phyloP scores from a whole-genome alignment of 2,329 filamentous ascomycete species.

The Pseudocercospora vitis region DNA sequence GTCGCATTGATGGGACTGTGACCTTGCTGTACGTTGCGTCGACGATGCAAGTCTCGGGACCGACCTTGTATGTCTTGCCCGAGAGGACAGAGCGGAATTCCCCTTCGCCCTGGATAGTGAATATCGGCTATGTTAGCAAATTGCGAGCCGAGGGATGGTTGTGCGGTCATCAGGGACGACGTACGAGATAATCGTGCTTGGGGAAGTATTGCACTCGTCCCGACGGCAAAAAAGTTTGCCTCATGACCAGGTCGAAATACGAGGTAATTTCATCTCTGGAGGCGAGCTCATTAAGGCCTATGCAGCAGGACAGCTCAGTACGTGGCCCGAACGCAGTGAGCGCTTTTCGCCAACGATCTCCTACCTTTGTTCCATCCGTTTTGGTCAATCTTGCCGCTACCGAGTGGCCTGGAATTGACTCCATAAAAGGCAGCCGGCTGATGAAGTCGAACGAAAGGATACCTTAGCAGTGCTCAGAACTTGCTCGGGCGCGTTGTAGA shows the following conservation, averaged over 20 bases:
- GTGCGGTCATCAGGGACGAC: neutral
- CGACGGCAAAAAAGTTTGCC: conserved; percentile 23
- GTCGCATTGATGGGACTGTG: conserved; percentile 23
- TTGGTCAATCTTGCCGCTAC: conserved; percentile 20
- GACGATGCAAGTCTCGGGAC: conserved; percentile 18
- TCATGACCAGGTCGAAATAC: conserved; percentile 24
- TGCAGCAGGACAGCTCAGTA: too few relatives aligned
- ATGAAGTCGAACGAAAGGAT: conserved; percentile 27
- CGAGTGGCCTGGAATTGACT: conserved; percentile 24
- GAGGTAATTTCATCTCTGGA: conserved; percentile 19
- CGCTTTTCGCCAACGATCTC: too few relatives aligned
- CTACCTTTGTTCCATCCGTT: conserved; percentile 27
- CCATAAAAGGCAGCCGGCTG: conserved; percentile 27
- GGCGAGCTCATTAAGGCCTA: conserved; percentile 22
- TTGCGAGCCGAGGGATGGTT: neutral
- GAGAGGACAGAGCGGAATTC: conserved; percentile 18
- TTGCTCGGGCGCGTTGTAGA: too few relatives aligned
- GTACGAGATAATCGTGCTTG: conserved; percentile 19
- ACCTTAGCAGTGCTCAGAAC: too few relatives aligned
- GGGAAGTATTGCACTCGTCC: conserved; percentile 24
- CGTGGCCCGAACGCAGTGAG: too few relatives aligned
- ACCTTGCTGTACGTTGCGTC: conserved; percentile 26
- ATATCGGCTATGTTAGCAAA: neutral
- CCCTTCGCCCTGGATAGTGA: conserved; percentile 7
- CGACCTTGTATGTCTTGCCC: conserved; percentile 13